Base-by-base conservation (phyloP, 257 asterid species). In the Forsythia viridissima region DNA sequence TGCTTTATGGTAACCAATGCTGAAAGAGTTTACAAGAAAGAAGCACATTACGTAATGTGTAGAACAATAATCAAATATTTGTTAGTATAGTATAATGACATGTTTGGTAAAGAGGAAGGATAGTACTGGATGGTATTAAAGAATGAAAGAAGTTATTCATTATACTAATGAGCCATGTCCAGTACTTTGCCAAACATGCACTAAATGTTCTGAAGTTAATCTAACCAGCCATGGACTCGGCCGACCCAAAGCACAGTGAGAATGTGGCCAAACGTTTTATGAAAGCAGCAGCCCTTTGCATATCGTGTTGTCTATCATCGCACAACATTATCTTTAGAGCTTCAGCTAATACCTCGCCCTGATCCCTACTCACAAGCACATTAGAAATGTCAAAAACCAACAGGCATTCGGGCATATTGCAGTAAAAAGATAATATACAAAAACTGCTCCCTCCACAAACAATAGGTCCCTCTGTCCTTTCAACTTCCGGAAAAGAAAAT, bases 271-370 rank as follows among this genome's bases (percentile, higher is more conserved):
- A 79, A 41, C 98, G 96, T 85, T 95, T 95, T 73, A 93, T 88
- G 83, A 95, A 95, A 63, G 99, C 99, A 43, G 99, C 97, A 72
- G 98, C 98, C 84, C 98, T 89, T 81, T 90, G 99, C 97, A 91
- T 95, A 86, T 95, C 98, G 68, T 93, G 97, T 16, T 92, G 97
- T 82, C 99, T 89, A 79, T 88, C 99, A 84, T 92, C 99, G 85
- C 97, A 95, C 72, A 95, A 75, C 97, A 95, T 91, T 74, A 92
- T 88, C 89, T 95, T 95, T 72, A 95, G 74, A 74, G 99, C 99
- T 88, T 93, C 98, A 30, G 97, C 93, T 71, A 95, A 84, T 70
- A 93, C 88, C 34, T 88, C 97, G 51, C 99, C 99, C 30, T 83
- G 88, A 87, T 95, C 98, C 91, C 98, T 95, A 90, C 40, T 77